A percentile compares a stretch with the other conserved stretches of the same genome.
Conservation (phyloP, 139 green algal genomes). For the Tetradesmus obliquus region DNA sequence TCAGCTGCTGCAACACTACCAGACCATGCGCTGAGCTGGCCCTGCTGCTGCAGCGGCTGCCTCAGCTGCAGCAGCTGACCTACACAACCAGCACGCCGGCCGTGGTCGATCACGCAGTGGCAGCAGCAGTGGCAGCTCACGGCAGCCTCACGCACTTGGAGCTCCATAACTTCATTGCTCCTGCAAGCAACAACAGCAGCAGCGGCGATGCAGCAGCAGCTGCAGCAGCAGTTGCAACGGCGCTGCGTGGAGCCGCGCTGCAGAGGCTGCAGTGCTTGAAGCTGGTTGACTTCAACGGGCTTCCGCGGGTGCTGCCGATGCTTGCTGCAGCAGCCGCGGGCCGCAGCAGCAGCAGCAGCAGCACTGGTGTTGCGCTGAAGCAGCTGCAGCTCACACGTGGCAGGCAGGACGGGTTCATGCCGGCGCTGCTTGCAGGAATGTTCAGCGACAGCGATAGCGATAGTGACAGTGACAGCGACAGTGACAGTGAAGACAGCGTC, state of each 20-base stretch:
- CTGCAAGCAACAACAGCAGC: neutral
- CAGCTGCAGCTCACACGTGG: neutral
- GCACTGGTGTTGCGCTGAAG: neutral
- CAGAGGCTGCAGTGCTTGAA: neutral
- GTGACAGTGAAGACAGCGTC: neutral
- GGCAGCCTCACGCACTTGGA: neutral
- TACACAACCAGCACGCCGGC: neutral
- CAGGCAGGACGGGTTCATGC: neutral
- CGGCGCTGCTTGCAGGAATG: neutral
- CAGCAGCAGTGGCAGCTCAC: neutral
- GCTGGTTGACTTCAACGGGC: neutral
- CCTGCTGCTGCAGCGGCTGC: conserved; percentile 4
- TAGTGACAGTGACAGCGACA: neutral
- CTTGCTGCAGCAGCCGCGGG: neutral
- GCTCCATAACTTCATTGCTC: neutral
- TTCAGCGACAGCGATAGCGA: neutral
- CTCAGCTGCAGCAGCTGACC: neutral
- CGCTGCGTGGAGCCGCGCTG: neutral
- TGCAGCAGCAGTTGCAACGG: neutral
- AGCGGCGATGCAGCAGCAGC: neutral
- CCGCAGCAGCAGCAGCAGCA: neutral
- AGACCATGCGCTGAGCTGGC: neutral
- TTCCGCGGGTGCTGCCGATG: neutral
- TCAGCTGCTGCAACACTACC: neutral
- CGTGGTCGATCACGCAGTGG: neutral